Evolutionary conservation across 2,329 filamentous ascomycete species (phyloP).

Genomic region (Colletotrichum plurivorum): DNA sequence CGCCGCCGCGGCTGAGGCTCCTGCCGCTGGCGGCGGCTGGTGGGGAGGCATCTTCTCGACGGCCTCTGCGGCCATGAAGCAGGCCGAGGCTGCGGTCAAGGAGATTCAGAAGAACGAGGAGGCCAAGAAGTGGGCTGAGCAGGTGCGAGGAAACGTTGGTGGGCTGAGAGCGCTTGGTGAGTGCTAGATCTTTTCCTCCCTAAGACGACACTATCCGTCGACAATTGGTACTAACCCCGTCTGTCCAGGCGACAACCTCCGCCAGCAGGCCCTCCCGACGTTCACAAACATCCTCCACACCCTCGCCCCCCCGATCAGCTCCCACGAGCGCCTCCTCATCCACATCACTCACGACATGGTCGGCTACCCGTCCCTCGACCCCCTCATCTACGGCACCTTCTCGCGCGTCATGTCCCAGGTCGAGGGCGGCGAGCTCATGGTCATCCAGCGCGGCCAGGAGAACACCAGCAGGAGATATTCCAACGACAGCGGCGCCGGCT

Average conservation of each 20-base stretch:
- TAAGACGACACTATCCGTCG: neutral
- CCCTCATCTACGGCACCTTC: conserved; percentile 92
- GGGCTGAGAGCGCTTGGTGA: conserved; percentile 82
- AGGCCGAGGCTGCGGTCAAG: conserved; percentile 92
- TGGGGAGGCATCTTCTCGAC: conserved; percentile 91
- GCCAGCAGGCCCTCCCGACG: conserved; percentile 89
- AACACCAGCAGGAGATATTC: conserved; percentile 78
- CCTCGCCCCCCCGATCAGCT: conserved; percentile 94
- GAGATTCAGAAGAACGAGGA: conserved; percentile 98
- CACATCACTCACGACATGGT: conserved; percentile 97
- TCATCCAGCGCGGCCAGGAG: conserved; percentile 94
- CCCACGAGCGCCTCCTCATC: conserved; percentile 96
- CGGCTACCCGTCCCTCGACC: conserved; percentile 94
- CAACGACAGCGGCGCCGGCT: conserved; percentile 74
- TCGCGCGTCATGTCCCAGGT: conserved; percentile 98
- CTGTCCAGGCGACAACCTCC: conserved; percentile 83
- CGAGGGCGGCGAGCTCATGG: conserved; percentile 93
- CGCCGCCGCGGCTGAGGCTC: conserved; percentile 64
- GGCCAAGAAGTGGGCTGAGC: conserved; percentile 95
- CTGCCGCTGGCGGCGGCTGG: conserved; percentile 77
- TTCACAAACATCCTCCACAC: conserved; percentile 96
- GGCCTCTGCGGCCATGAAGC: conserved; percentile 88
- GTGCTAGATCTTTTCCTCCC: conserved; percentile 43
- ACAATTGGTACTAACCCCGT: neutral
- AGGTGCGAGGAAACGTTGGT: conserved; percentile 90